phyloP scores from a whole-genome alignment of 164 flowering plant genomes.

The Cinnamomum micranthum region DNA sequence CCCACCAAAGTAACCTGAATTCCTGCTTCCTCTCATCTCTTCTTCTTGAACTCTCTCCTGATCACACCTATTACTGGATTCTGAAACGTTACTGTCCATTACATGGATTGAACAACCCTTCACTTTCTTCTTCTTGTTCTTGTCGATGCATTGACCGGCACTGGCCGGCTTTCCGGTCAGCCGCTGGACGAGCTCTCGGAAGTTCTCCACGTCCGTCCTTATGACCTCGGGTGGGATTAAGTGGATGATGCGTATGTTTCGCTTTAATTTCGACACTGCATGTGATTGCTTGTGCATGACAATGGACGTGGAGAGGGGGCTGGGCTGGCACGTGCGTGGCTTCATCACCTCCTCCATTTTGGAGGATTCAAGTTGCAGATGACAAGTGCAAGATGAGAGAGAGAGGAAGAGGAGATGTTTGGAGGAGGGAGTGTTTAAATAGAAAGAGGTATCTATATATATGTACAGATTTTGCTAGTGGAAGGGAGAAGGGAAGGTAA shows the following conservation, averaged over 20 bases:
- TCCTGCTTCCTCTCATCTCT: constrained; percentile 40
- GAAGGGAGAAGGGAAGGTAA: too few species aligned
- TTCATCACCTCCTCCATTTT: constrained; percentile 32
- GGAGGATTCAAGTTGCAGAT: background rate
- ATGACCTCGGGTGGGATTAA: constrained; percentile 91
- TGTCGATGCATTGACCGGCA: constrained; percentile 14
- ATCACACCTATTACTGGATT: background rate
- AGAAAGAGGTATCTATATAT: background rate
- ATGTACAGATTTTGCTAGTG: background rate
- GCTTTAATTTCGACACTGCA: constrained; percentile 54
- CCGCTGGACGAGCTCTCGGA: constrained; percentile 77
- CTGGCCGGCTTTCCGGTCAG: constrained; percentile 75
- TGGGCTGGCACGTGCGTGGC: constrained; percentile 16
- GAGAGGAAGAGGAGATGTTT: constrained; percentile 5
- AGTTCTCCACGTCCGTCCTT: constrained; percentile 78
- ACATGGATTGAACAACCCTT: constrained; percentile 4
- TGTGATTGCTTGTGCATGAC: constrained; percentile 55
- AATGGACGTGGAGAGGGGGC: constrained; percentile 23
- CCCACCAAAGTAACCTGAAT: constrained; percentile 42
- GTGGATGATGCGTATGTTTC: constrained; percentile 79
- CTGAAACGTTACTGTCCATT: background rate
- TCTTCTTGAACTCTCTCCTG: constrained; percentile 29
- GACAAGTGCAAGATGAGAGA: background rate
- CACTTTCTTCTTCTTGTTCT: constrained; percentile 5
- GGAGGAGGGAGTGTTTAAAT: background rate